Base-by-base conservation (phyloP, 2,329 filamentous ascomycete genomes). In the Fusarium euwallaceae region DNA sequence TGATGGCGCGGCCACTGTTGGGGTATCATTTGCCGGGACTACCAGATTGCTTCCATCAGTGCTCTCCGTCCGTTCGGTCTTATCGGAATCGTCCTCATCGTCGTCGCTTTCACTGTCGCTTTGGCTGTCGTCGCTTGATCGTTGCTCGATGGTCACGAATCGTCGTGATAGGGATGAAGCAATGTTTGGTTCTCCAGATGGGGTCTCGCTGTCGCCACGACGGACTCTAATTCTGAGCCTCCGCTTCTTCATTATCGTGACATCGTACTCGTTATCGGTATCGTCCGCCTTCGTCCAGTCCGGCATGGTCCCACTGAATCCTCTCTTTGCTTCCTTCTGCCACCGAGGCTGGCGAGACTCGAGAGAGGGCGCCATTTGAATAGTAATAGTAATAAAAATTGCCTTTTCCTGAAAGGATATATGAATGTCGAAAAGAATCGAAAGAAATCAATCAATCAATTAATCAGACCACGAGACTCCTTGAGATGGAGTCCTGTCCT, bases 271-370 rank as follows among this genome's bases (percentile, higher is more conserved):
- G 45, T 77, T 64, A 29, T 78, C 73, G 55, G 56, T 69, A 27
- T 77, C 76, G 45, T 81, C 80, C n/a, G 67, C 79, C 24, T 71
- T 71, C 16, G 80, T 81, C 80, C 80, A 81, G 9, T 70, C 64
- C 2, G 77, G 78, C 9, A 78, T 61, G 39, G 61, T 60, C 53
- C 67, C 67, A 20, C 68, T 66, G 41, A 74, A 68, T 51, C 62
- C 70, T 36, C 69, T 72, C 63, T 71, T 73, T 39, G 66, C 69
- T 61, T 75, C 66, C 43, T 61, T 64, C 36, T 76, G 70, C 76
- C 76, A 78, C 55, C 68, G 74, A 63, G 65, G 34, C 39, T 70
- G 67, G 43, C 43, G 63, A 61, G 66, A 60, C 20, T 75, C 70
- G n/a, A 64, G 36, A 27, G 65, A 51, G 22, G 69, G 60, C 16